Conservation (phyloP, 192 early-diverging fungal genomes). For the Coemansia pectinata region DNA sequence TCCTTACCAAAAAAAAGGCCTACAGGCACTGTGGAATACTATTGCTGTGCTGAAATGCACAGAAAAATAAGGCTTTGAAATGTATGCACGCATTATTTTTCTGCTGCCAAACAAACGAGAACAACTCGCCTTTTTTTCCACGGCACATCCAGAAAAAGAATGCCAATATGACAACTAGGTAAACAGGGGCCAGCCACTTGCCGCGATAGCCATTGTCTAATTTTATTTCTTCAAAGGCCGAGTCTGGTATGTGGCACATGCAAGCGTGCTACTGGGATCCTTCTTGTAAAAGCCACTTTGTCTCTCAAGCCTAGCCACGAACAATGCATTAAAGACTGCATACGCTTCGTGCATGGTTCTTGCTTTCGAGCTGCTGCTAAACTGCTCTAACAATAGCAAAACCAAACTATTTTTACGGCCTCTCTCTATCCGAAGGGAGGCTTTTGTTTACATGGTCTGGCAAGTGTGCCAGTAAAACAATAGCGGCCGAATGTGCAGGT, state of each 20-base stretch:
- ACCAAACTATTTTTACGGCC: background rate
- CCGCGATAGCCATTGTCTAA: background rate
- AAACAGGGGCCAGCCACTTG: slow-evolving; percentile 10
- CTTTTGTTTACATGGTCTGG: background rate
- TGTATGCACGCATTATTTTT: background rate
- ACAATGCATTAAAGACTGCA: background rate
- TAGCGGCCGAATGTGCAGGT: background rate
- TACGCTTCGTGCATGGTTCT: background rate
- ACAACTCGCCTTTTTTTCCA: background rate
- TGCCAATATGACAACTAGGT: background rate
- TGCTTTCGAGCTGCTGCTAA: background rate
- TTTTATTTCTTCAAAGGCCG: background rate
- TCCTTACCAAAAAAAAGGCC: background rate
- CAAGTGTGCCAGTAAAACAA: background rate
- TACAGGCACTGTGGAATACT: background rate
- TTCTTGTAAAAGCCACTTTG: background rate
- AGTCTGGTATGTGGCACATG: background rate
- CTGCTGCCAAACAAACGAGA: background rate
- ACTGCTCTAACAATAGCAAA: background rate
- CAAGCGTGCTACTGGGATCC: background rate
- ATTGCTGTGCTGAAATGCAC: background rate
- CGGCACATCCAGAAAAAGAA: background rate
- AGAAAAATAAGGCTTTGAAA: background rate
- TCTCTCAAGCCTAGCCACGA: background rate
- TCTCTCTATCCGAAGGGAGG: background rate